Conservation (phyloP, 768 basidiomycete species). For the Macrolepiota dolichaula region DNA sequence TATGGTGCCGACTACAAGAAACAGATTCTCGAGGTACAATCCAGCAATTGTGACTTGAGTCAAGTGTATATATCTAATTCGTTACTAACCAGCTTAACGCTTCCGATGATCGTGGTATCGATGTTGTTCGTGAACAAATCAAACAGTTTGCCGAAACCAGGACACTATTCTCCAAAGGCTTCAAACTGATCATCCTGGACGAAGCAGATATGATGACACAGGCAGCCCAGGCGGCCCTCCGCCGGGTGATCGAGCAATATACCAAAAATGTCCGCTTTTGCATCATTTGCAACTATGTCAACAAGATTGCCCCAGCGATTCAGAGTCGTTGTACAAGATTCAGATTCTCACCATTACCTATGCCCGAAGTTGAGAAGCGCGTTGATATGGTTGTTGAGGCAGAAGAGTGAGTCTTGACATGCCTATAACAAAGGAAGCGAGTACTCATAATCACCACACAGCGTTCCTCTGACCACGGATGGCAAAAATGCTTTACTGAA, state of each 20-base stretch:
- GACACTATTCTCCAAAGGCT: conserved; percentile 87
- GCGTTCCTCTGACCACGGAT: conserved; percentile 82
- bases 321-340: conserved; percentile 98
- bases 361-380: conserved; percentile 80
- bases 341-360: conserved; percentile 91
- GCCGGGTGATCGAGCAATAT: conserved; percentile 97
- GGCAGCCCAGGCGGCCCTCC: conserved; percentile 92
- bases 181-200: conserved; percentile 96
- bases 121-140: conserved; percentile 97
- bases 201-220: conserved; percentile 99
- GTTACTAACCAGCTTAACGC: conserved; percentile 78
- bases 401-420: conserved; percentile 64
- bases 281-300: conserved; percentile 99
- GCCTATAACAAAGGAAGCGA: not conserved
- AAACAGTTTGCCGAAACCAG: conserved; percentile 98
- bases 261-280: conserved; percentile 99
- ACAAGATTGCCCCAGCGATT: conserved; percentile 97
- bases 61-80: conserved; percentile 2
- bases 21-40: conserved; percentile 86
- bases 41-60: not conserved
- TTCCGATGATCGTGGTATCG: conserved; percentile 97
- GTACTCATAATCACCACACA: conserved; percentile 26
- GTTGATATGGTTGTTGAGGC: conserved; percentile 74
- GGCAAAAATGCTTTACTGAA: conserved; percentile 89
- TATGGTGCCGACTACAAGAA: conserved; percentile 85